Percentiles rank a stretch among this genome's conserved stretches.
phyloP scores from a whole-genome alignment of 768 basidiomycete species.

The Chalciporus pseudorubinellus region DNA sequence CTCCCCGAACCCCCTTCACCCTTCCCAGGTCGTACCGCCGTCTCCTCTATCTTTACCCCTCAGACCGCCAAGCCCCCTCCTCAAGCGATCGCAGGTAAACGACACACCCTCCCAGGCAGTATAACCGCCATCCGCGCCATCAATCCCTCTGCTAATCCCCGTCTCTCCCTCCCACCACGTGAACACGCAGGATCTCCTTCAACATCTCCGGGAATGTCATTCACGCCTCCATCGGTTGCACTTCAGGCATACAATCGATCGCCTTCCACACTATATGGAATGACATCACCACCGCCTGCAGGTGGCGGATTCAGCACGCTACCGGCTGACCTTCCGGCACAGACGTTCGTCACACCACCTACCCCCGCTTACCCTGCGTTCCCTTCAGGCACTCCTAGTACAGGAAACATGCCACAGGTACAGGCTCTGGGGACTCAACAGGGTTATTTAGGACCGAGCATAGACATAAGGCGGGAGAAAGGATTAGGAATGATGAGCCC shows the following conservation, averaged over 20 bases:
- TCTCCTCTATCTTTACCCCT: conserved; percentile 28
- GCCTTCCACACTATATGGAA: conserved; percentile 33
- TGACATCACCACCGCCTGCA: conserved; percentile 33
- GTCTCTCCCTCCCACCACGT: conserved; percentile 28
- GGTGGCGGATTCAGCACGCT: conserved; percentile 1
- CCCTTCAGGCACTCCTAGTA: conserved; percentile 41
- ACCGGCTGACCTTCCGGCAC: conserved; percentile 16
- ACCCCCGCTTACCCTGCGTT: conserved; percentile 78
- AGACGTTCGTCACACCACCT: conserved; percentile 37
- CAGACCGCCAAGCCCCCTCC: conserved; percentile 16
- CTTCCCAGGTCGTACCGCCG: conserved; percentile 49
- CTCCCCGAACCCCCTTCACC: conserved; percentile 80
- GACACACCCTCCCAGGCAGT: conserved; percentile 46
- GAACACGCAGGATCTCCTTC: conserved; percentile 22
- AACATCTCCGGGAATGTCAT: conserved; percentile 13
- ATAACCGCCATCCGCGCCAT: conserved; percentile 32
- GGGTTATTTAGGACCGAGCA: conserved; percentile 50
- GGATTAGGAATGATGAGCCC: conserved; percentile 34
- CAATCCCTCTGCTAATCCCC: conserved; percentile 14
- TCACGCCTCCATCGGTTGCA: conserved; percentile 35
- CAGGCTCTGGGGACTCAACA: conserved; percentile 52
- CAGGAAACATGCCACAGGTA: conserved; percentile 52
- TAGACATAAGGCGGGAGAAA: conserved; percentile 68
- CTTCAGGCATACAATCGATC: conserved; percentile 31
- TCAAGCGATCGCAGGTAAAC: conserved; percentile 54